Evolutionary conservation across 345 rosid species (phyloP), one percentile per base, ranked within the genome.

Genomic region (Nasturtium officinale): DNA sequence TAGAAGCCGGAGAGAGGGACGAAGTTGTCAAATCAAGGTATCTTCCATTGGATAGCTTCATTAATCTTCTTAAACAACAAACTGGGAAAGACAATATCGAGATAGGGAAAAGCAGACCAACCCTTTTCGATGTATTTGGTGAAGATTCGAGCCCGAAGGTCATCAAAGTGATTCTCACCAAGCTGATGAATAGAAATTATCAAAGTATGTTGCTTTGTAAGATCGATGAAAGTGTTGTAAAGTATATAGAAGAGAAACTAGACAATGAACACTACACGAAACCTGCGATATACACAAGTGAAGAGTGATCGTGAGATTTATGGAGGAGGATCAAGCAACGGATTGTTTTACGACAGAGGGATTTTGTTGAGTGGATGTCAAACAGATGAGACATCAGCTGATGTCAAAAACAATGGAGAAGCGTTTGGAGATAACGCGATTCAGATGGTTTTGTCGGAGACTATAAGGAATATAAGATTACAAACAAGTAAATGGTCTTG

Each of bases 111-210:
- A 61, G 70, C 8, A 76, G 71, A 48, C 79, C 76, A 48, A 55
- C 60, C 0, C 43, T 76, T 55, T 62, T 53, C 21, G 61, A 70
- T 18, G 46, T 56, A 2, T 76, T 62, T 21, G 76, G 79, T 26
- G 76, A 76, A 54, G 79, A 76, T 25, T 57, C 76, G 29, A 69
- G 79, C 12, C 76, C 71, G 5, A 94, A 94, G 81, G 91, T 90
- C 66, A 87, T 91, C 11, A 74, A 74, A 58, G 67, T 48, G 33
- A 47, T 58, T 62, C 13, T 74, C 26, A 58, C 65, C 3, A 58
- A 74, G 35, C 45, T 66, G 17, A 52, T 6, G 33, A 13, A 61
- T 9, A 29, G n/a, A 26, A 61, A 61, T 18, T 45, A 50, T 48
- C 45, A 58, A 38, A 57, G 71, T 42, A 59, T 23, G 25, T 12